Evolutionary conservation across 257 asterid species (phyloP).

Genomic region (Solanum chmielewskii): DNA sequence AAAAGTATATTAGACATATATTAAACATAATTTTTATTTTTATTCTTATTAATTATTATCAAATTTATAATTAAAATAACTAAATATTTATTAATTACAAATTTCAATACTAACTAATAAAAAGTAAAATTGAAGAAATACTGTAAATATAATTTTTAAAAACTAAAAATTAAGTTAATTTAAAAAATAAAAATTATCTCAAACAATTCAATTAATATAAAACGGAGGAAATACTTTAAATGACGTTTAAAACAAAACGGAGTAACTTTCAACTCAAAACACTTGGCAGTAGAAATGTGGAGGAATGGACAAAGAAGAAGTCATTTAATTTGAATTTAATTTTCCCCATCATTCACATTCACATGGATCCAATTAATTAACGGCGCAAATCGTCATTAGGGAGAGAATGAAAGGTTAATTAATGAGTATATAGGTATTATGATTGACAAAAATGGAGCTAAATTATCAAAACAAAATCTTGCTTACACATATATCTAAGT

Average conservation of each 20-base stretch:
- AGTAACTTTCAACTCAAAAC: background rate
- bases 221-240: background rate
- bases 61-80: too few species aligned
- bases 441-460: background rate
- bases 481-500: background rate
- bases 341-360: background rate
- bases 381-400: background rate
- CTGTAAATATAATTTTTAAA: too few species aligned
- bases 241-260: background rate
- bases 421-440: background rate
- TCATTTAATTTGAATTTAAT: background rate
- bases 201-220: too few species aligned
- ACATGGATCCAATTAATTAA: background rate
- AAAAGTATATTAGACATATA: too few species aligned
- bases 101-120: too few species aligned
- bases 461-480: background rate
- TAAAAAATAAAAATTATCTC: too few species aligned
- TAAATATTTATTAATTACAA: too few species aligned
- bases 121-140: too few species aligned
- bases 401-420: background rate
- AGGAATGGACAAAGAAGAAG: background rate
- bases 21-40: too few species aligned
- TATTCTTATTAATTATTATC: too few species aligned
- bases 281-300: background rate
- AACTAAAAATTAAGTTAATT: too few species aligned